Percentiles rank a stretch among this genome's conserved stretches.
These are phyloP conservation scores for Candida chilensis DNA, from an alignment of 805 yeast genomes.

Conservation along the genomic window DNA sequence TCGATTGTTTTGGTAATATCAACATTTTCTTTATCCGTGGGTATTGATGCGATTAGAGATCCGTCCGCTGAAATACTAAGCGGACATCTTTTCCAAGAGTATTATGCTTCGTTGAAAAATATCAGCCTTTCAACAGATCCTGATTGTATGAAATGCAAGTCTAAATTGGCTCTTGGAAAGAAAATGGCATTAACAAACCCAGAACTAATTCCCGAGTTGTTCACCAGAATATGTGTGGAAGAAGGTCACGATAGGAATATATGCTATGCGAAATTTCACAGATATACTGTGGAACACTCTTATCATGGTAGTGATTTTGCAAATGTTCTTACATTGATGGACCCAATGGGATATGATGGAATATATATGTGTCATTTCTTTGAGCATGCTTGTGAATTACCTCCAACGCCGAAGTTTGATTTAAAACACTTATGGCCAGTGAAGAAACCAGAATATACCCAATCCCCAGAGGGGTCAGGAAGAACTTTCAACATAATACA, in stretches of 20 bases:
- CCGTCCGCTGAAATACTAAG: too few relatives aligned
- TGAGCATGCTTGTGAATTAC: constrained; percentile 13
- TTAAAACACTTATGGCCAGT: not conserved
- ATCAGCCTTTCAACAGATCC: not conserved
- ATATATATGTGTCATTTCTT: constrained; percentile 6
- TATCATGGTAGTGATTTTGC: not conserved
- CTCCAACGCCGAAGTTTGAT: not conserved
- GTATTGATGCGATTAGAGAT: too few relatives aligned
- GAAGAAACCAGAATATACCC: not conserved
- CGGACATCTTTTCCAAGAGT: too few relatives aligned
- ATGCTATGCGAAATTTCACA: not conserved
- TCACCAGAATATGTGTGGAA: not conserved
- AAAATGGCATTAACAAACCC: not conserved
- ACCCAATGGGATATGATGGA: not conserved
- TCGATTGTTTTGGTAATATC: too few relatives aligned
- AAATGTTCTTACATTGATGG: not conserved
- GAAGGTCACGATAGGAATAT: not conserved
- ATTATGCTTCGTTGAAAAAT: too few relatives aligned
- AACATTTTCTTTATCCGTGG: too few relatives aligned
- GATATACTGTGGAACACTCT: not conserved
- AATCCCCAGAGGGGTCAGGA: not conserved
- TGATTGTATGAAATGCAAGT: not conserved
- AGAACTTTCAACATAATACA: not conserved
- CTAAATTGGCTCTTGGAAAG: not conserved
- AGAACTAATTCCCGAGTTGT: not conserved